These are phyloP conservation scores for Sclerotinia sclerotiorum DNA, from an alignment of 2,329 filamentous ascomycete genomes.

Conservation along the genomic window DNA sequence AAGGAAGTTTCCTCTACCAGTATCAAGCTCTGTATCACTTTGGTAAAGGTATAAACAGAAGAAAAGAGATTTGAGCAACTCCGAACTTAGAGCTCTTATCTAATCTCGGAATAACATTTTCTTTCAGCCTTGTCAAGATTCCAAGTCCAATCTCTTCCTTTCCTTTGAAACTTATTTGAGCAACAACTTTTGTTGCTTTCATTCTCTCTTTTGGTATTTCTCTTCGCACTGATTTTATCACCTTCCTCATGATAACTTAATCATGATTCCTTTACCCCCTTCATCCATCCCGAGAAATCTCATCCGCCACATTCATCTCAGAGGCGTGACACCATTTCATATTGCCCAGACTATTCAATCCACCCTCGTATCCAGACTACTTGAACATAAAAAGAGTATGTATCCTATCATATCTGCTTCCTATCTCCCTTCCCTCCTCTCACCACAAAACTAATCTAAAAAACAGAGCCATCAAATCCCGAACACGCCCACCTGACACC, in stretches of 20 bases:
- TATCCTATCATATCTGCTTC: conserved; percentile 37
- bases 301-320: conserved; percentile 58
- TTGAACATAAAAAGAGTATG: conserved; percentile 54
- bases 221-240: not conserved
- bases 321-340: conserved; percentile 53
- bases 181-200: not conserved
- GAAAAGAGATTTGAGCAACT: not conserved
- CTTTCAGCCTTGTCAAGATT: conserved; percentile 1
- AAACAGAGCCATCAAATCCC: not conserved
- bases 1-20: not conserved
- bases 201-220: not conserved
- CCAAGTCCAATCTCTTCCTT: not conserved
- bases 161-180: not conserved
- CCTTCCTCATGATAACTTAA: not conserved
- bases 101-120: conserved; percentile 2
- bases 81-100: conserved; percentile 3
- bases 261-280: not conserved
- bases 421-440: conserved; percentile 44
- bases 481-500: conserved; percentile 6
- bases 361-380: conserved; percentile 54
- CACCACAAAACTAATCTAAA: conserved; percentile 32
- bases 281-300: conserved; percentile 40
- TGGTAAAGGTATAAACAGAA: not conserved
- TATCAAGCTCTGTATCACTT: not conserved
- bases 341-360: conserved; percentile 57